These are phyloP conservation scores for Gynostemma pentaphyllum DNA, from an alignment of 306 rosid species.

Conservation along the genomic window DNA sequence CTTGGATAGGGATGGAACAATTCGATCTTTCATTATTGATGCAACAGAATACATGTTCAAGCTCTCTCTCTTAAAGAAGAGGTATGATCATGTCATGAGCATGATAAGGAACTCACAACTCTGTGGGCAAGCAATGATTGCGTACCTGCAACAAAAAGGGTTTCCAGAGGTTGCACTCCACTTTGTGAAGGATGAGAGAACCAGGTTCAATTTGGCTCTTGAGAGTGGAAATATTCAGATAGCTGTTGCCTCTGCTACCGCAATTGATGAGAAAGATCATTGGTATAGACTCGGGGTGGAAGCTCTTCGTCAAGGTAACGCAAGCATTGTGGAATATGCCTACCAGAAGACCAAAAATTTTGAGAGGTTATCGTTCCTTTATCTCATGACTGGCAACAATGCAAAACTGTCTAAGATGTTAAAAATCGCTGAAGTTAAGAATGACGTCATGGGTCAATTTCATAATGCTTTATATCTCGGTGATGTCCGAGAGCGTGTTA, in stretches of 20 bases:
- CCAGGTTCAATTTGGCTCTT: slow-evolving; percentile 75
- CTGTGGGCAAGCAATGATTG: slow-evolving; percentile 92
- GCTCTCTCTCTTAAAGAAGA: slow-evolving; percentile 64
- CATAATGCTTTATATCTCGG: slow-evolving; percentile 88
- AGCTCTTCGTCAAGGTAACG: slow-evolving; percentile 93
- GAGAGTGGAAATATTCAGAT: slow-evolving; percentile 92
- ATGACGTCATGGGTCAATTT: slow-evolving; percentile 96
- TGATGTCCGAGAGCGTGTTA: slow-evolving; percentile 59
- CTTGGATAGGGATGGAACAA: slow-evolving; percentile 92
- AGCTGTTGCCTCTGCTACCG: slow-evolving; percentile 86
- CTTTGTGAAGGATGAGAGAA: slow-evolving; percentile 88
- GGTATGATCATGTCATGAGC: slow-evolving; percentile 76
- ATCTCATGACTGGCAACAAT: slow-evolving; percentile 70
- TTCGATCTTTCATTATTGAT: slow-evolving; percentile 51
- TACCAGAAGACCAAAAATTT: slow-evolving; percentile 91
- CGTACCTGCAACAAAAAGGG: slow-evolving; percentile 90
- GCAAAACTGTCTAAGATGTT: slow-evolving; percentile 89
- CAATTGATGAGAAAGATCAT: slow-evolving; percentile 87
- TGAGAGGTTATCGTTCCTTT: slow-evolving; percentile 81
- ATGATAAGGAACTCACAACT: slow-evolving; percentile 86
- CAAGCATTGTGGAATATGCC: slow-evolving; percentile 84
- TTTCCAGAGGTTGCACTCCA: slow-evolving; percentile 94
- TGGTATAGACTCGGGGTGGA: slow-evolving; percentile 89
- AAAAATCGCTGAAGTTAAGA: slow-evolving; percentile 89
- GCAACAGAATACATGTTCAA: slow-evolving; percentile 82